Evolutionary conservation across 1,284 basidiomycete genomes (phyloP), one percentile per base, ranked within the genome.

Genomic region (Afroboletus lepidellus): DNA sequence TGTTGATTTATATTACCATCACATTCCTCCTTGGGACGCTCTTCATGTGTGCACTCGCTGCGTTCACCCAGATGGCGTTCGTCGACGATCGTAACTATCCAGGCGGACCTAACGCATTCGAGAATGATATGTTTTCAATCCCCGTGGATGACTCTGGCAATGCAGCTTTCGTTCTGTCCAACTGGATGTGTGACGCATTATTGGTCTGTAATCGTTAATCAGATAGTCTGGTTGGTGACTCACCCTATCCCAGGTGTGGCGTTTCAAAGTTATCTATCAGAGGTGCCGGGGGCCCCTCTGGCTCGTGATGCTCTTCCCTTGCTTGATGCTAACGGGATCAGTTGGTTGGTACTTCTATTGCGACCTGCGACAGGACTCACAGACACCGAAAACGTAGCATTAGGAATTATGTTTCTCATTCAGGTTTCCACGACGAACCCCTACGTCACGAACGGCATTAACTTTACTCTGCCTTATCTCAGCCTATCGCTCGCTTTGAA

Each of bases 51-150:
- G 21, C 50, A 3, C 37, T 44, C 2, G 45, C 58, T 1, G 46
- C 55, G 7, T 62, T 67, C 49, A 64, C 60, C 0, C 60, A 72
- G 41, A 57, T 63, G 50, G 59, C 59, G 6, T 73, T 67, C 50
- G 66, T 73, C 39, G 58, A 70, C 46, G 30, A 70, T 48, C 60
- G 70, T 6, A 54, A 62, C 43, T 70, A 60, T 45, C 65, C 66
- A 1, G 70, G 72, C 0, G 66, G 62, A 42, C 62, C 55, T 25
- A 51, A 21, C 5, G 53, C 44, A 8, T 65, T 46, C n/a, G 58
- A 57, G 25, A 46, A 53, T 33, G 48, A 46, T 4, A 54, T 50
- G 25, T 56, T 58, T n/a, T 47, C 54, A 16, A 57, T 64, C 24
- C 58, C 55, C 9, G 36, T 66, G 0, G 51, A 57, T n/a, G n/a